A percentile compares a stretch with the other conserved stretches of the same genome.
Evolutionary conservation across 345 rosid genomes (phyloP).

Genomic region (Clausena lansium): DNA sequence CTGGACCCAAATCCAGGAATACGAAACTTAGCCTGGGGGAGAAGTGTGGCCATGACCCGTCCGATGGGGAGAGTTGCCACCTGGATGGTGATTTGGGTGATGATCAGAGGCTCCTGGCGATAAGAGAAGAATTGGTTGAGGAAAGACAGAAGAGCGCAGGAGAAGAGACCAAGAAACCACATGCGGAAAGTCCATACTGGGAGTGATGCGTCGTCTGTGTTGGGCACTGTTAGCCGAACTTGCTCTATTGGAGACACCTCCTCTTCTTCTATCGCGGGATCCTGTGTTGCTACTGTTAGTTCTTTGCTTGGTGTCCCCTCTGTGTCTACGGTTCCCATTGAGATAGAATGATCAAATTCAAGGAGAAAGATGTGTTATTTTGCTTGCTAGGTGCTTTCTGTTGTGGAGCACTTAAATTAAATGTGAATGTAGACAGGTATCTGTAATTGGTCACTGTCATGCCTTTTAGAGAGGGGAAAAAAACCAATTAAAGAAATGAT

Average conservation of each 20-base stretch:
- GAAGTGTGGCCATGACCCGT: slow-evolving; percentile 35
- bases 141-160: slow-evolving; percentile 28
- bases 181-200: slow-evolving; percentile 37
- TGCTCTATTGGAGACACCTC: slow-evolving; percentile 25
- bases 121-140: slow-evolving; percentile 30
- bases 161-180: slow-evolving; percentile 31
- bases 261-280: slow-evolving; percentile 3
- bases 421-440: no score
- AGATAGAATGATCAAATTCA: neutral
- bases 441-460: no score
- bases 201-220: slow-evolving; percentile 23
- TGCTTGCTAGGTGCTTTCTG: no score
- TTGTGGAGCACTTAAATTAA: neutral
- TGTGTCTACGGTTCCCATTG: slow-evolving; percentile 21
- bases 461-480: no score
- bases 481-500: no score
- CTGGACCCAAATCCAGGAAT: slow-evolving; percentile 29
- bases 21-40: slow-evolving; percentile 25
- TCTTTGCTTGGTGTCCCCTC: slow-evolving; percentile 8
- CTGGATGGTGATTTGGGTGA: slow-evolving; percentile 29
- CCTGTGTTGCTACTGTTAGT: neutral
- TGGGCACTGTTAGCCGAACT: slow-evolving; percentile 28
- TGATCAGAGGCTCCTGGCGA: slow-evolving; percentile 27
- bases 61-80: slow-evolving; percentile 40
- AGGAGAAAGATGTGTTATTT: no score